Evolutionary conservation across 768 basidiomycete genomes (phyloP), one percentile per base, ranked within the genome.

Genomic region (Phallus indusiatus): DNA sequence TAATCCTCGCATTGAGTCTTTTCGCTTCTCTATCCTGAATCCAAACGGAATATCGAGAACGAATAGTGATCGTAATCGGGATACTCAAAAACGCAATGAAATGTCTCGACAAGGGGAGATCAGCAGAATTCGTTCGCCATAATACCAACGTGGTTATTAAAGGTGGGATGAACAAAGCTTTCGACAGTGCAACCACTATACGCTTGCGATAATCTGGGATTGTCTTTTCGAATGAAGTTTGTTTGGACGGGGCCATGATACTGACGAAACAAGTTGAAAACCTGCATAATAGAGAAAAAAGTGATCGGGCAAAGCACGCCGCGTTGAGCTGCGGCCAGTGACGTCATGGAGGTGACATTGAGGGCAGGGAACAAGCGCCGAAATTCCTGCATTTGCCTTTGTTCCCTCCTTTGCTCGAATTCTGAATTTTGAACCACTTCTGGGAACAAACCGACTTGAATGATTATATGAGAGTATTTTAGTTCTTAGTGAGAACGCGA

Each of bases 1-100:
- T 80, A 1, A 69, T 73, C 60, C 73, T 72, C 6, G 82, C 83
- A 24, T 46, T 46, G n/a, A 51, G 21, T 14, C 11, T 51, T 12
- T 16, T 34, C 12, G 50, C 50, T 51, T 22, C 33, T 12, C 20
- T 22, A 22, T 51, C 50, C 18, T 51, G 22, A 5, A 14, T 14
- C 50, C 50, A 51, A 14, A 22, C 8, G 16, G 21, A 22, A 20
- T 51, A 51, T 14, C 33, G 21, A 18, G 50, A 51, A 16, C 50
- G 50, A 16, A 51, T 11, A 14, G 50, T 51, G 4, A 51, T 51
- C 22, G 33, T 22, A 3, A 51, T 8, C 11, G 50, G 50, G 18
- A 51, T 51, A 18, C 50, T 51, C 14, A 51, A 14, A 51, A 34
- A 3, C 10, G 11, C 11, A 51, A 51, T 3, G 2, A 51, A 16